Evolutionary conservation across 2,329 filamentous ascomycete species (phyloP), one percentile per base, ranked within the genome.

Genomic region (Sporothrix brunneoviolacea): DNA sequence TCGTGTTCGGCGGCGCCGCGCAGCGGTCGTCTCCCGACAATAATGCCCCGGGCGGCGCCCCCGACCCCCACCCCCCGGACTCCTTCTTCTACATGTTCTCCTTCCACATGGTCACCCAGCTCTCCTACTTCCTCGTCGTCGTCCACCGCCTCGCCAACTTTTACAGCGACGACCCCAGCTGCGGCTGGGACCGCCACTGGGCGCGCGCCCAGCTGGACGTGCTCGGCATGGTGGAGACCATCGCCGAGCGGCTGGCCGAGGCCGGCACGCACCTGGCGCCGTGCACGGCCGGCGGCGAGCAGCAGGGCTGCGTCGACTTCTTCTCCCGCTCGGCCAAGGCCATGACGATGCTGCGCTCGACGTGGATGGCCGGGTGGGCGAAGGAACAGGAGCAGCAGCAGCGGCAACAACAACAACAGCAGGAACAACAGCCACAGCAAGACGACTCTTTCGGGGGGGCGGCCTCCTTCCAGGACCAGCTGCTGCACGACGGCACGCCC

Each of bases 51-150:
- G n/a, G n/a, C 12, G 41, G 32, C 16, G 41, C 18, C 18, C 28
- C 32, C 28, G 41, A 33, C 9, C 18, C 33, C 2, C 30, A 24
- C 13, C 30, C 42, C 13, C 30, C 35, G 16, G 48, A 44, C 18
- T 37, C 38, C 12, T 51, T 54, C 15, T 45, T 49, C 22, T 13
- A 40, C 44, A 44, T 41, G 24, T 46, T 54, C 15, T 48, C 52
- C 3, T 51, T 54, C 16, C 40, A 40, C 16, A 44, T 36, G 12
- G 40, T 42, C 28, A 32, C 40, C 15, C 52, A 54, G 21, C 41
- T 51, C 21, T 38, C 52, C 10, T 41, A n/a, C 16, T 47, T 51
- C 15, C 10, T 48, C 7, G 44, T 54, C 5, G 28, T 22, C 21
- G 13, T 51, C 24, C 46, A 48, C 48, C 48, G 48, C 15, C 48